These are phyloP conservation scores for Magnaporthiopsis rhizophila DNA, from an alignment of 2,329 filamentous ascomycete species.

Conservation along the genomic window DNA sequence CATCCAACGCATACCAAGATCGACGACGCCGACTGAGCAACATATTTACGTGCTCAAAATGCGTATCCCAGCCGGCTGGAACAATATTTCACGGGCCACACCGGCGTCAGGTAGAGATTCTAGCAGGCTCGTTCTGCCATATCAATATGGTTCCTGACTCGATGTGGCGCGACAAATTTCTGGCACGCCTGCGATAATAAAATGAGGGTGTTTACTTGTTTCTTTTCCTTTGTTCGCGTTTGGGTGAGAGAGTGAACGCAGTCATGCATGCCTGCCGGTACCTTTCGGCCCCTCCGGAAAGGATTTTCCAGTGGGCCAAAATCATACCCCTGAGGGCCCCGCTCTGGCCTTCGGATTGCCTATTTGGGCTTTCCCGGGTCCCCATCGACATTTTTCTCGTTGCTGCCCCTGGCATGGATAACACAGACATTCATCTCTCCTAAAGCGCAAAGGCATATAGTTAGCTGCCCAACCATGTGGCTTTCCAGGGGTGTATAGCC, in stretches of 20 bases:
- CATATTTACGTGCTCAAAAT: too few relatives aligned
- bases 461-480: not conserved
- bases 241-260: too few relatives aligned
- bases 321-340: not conserved
- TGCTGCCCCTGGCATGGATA: not conserved
- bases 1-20: too few relatives aligned
- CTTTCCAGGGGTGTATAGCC: not conserved
- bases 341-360: not conserved
- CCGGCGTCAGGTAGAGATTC: too few relatives aligned
- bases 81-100: too few relatives aligned
- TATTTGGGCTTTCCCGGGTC: not conserved
- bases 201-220: not conserved
- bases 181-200: too few relatives aligned
- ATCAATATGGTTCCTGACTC: not conserved
- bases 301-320: not conserved
- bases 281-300: not conserved
- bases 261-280: not conserved
- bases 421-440: not conserved
- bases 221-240: too few relatives aligned
- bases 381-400: not conserved
- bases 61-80: too few relatives aligned
- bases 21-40: too few relatives aligned
- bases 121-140: not conserved
- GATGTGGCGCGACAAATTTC: not conserved
- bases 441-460: not conserved